Percentiles rank a stretch among this genome's conserved stretches.
Conservation (phyloP, 257 asterid genomes). For the Solanum pimpinellifolium region DNA sequence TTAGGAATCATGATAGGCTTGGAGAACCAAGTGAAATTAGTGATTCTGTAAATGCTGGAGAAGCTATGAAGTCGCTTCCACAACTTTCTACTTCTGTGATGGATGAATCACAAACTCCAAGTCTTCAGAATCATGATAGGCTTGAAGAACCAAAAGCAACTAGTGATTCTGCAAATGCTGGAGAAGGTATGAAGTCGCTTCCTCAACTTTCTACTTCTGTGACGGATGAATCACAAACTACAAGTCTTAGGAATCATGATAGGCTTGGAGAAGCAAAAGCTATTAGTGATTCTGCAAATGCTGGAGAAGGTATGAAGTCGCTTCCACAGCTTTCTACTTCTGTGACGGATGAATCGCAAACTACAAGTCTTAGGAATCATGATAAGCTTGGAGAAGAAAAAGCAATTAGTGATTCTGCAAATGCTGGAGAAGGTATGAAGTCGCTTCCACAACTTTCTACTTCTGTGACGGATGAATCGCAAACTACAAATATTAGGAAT, state of each 20-base stretch:
- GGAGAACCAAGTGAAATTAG: slow-evolving; percentile 6
- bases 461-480: slow-evolving; percentile 2
- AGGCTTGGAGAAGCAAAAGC: slow-evolving; percentile 5
- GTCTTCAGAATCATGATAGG: background rate
- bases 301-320: slow-evolving; percentile 16
- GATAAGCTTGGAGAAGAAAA: no score
- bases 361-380: background rate
- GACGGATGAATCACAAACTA: slow-evolving; percentile 1
- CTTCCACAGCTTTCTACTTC: slow-evolving; percentile 2
- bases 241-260: background rate
- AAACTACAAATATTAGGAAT: background rate
- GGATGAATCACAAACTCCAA: slow-evolving; percentile 1
- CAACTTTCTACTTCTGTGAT: slow-evolving; percentile 3
- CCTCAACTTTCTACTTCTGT: slow-evolving; percentile 5
- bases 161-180: slow-evolving; percentile 12
- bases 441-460: slow-evolving; percentile 1
- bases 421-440: slow-evolving; percentile 18
- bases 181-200: slow-evolving; percentile 15
- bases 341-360: slow-evolving; percentile 3
- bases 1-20: background rate
- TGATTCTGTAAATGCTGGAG: slow-evolving; percentile 17
- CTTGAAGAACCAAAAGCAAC: slow-evolving; percentile 8
- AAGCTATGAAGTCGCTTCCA: slow-evolving; percentile 6
- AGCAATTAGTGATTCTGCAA: background rate
- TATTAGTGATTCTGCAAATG: slow-evolving; percentile 8